Conservation (phyloP, 2,329 filamentous ascomycete genomes). For the Aurifilum marmelostoma region DNA sequence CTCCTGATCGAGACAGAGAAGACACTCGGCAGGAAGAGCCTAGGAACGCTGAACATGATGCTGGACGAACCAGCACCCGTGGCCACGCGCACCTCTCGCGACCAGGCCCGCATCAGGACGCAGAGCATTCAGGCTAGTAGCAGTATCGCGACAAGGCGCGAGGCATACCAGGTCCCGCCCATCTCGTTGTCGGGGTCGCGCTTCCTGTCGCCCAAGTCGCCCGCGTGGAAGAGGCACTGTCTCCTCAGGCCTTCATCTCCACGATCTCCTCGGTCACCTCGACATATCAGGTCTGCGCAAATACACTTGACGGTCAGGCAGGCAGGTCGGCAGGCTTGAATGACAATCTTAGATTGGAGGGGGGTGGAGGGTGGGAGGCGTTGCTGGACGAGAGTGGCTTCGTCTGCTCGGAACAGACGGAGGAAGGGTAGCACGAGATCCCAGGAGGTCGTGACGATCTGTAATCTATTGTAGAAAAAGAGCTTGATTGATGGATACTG, state of each 20-base stretch:
- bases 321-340: neutral
- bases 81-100: conserved; percentile 5
- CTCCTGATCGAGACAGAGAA: conserved; percentile 15
- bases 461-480: neutral
- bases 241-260: conserved; percentile 9
- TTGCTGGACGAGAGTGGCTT: neutral
- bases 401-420: neutral
- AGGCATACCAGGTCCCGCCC: neutral
- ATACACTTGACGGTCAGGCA: conserved; percentile 1
- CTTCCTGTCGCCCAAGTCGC: conserved; percentile 12
- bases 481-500: neutral
- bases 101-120: conserved; percentile 14
- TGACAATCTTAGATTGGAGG: neutral
- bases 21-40: conserved; percentile 10
- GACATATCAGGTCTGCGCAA: neutral
- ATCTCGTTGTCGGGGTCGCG: neutral
- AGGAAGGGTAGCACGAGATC: neutral
- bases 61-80: conserved; percentile 11
- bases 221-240: conserved; percentile 4
- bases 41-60: conserved; percentile 7
- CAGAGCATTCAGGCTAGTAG: conserved; percentile 10
- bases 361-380: too few relatives aligned
- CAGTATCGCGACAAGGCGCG: conserved; percentile 7
- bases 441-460: neutral
- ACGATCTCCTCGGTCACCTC: conserved; percentile 7